Percentiles rank a stretch among this genome's conserved stretches.
Conservation (phyloP, 257 asterid genomes). For the Plectranthus barbatus region DNA sequence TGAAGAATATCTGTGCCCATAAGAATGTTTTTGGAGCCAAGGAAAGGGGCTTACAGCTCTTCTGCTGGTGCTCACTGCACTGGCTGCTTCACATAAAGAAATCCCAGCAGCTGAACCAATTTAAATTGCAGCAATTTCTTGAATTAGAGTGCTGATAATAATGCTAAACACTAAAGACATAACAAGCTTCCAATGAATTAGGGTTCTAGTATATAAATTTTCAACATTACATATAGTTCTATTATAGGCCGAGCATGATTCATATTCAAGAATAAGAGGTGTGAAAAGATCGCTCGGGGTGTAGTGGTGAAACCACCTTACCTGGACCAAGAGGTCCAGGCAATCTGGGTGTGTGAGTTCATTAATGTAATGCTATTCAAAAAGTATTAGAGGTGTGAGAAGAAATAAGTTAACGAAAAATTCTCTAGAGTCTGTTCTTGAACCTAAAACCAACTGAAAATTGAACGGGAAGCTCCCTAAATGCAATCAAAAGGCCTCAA, state of each 20-base stretch:
- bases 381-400: neutral
- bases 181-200: too few species aligned
- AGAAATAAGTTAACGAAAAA: neutral
- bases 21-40: neutral
- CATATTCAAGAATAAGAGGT: too few species aligned
- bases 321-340: too few species aligned
- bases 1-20: neutral
- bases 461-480: neutral
- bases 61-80: slow-evolving; percentile 86
- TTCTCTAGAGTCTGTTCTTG: neutral
- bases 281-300: too few species aligned
- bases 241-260: too few species aligned
- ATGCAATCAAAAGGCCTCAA: neutral
- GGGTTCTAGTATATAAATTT: too few species aligned
- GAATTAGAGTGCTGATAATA: neutral
- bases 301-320: too few species aligned
- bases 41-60: slow-evolving; percentile 67
- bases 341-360: too few species aligned
- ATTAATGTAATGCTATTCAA: too few species aligned
- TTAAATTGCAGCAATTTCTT: slow-evolving; percentile 17
- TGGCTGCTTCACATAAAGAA: slow-evolving; percentile 54
- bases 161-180: neutral
- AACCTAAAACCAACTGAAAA: neutral
- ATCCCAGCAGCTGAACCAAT: slow-evolving; percentile 58
- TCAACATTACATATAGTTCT: too few species aligned